Base-by-base conservation (phyloP, 1,284 basidiomycete genomes). In the Neolentinus lepideus region DNA sequence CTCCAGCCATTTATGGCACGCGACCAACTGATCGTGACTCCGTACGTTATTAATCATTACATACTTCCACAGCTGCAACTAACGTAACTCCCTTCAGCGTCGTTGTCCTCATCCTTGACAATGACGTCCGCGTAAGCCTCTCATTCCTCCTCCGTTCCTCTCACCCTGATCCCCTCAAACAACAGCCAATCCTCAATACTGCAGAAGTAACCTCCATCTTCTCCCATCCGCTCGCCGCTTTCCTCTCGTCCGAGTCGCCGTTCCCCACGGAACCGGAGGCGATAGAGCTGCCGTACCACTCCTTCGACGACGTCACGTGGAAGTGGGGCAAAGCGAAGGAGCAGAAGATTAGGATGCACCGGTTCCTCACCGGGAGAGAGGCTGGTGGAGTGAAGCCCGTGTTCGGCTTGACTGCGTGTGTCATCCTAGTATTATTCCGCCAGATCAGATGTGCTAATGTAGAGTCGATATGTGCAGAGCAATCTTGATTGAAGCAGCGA, bases 281-380 rank as follows among this genome's bases (percentile, higher is more conserved):
- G 19, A 61, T 78, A n/a, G 81, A 84, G 65, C 71, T 80, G 2
- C 69, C 73, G 4, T 92, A 90, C 66, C 84, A 92, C 68, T 80
- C 82, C 0, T 83, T 74, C 57, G 71, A 65, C 36, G 89, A 92
- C 64, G 64, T 78, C 48, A 66, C 71, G 3, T 81, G 78, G 66
- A 43, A 21, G 19, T 43, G 38, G 38, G 38, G 38, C 6, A 43
- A 21, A 43, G 38, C 12, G 38, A 43, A 43, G 16, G 38, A 43
- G 38, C 0, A 66, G 69, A 3, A 57, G 60, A 64, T 83, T 12
- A 76, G 89, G 22, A 77, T 84, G 63, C 91, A 94, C 69, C 74
- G 77, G 14, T 93, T 94, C 71, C 73, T 92, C 45, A 94, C 91
- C 0, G 91, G 91, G 0, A 71, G 90, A 38, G 91, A 94, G 67